These are phyloP conservation scores for Jacaranda copaia DNA, from an alignment of 257 asterid species.

Conservation along the genomic window DNA sequence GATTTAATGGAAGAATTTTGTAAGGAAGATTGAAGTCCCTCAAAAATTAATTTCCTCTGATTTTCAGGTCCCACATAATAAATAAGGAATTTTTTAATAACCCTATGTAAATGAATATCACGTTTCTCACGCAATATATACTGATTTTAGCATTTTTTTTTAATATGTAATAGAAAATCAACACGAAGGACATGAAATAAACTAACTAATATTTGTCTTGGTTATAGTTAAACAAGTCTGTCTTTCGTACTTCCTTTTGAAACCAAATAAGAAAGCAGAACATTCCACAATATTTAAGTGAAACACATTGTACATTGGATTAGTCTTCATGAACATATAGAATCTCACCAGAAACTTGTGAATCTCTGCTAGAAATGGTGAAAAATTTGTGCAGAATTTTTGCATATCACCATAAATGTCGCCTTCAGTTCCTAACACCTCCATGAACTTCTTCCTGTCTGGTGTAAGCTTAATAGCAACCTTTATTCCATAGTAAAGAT, in stretches of 20 bases:
- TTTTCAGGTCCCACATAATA: too few species aligned
- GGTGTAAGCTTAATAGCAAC: slow-evolving; percentile 80
- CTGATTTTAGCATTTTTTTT: too few species aligned
- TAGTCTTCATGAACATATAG: background rate
- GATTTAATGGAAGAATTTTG: too few species aligned
- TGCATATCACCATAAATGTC: slow-evolving; percentile 57
- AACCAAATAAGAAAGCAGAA: background rate
- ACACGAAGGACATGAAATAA: too few species aligned
- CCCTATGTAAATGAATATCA: too few species aligned
- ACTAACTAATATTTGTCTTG: too few species aligned
- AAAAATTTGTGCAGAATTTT: slow-evolving; percentile 58
- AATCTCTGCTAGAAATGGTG: slow-evolving; percentile 63
- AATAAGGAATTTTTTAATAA: too few species aligned
- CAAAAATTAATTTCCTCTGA: too few species aligned
- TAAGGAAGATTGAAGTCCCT: too few species aligned
- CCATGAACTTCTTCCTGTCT: slow-evolving; percentile 81
- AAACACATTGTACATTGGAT: too few species aligned
- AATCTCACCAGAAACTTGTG: slow-evolving; percentile 72
- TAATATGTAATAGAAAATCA: too few species aligned
- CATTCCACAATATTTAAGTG: background rate
- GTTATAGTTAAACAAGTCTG: background rate
- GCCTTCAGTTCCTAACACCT: slow-evolving; percentile 60
- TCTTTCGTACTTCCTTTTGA: background rate
- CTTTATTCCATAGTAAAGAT: slow-evolving; percentile 35
- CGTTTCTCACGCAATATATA: too few species aligned